phyloP scores from a whole-genome alignment of 129 eudicot species.

The Artemisia argyi region DNA sequence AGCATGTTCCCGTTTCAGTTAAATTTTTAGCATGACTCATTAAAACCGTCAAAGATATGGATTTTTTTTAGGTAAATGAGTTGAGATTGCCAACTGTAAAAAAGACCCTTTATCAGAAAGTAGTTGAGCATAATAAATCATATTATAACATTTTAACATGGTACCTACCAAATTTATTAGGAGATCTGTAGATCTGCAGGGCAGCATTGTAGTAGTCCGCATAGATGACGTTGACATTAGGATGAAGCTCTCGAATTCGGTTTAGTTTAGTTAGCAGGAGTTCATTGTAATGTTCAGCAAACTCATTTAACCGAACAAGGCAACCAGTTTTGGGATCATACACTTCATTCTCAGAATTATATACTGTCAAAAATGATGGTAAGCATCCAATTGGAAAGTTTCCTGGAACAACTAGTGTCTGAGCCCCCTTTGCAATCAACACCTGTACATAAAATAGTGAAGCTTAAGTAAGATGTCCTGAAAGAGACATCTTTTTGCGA shows the following conservation, averaged over 20 bases:
- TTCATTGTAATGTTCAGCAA: constrained; percentile 19
- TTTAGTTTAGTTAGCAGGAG: constrained; percentile 21
- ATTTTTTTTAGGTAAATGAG: too few relatives aligned
- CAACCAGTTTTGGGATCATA: constrained; percentile 23
- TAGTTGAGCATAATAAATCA: not conserved
- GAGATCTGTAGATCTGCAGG: constrained; percentile 11
- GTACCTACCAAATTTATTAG: constrained; percentile 6
- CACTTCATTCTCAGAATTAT: not conserved
- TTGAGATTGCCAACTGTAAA: too few relatives aligned
- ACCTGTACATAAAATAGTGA: constrained; percentile 28
- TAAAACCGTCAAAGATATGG: too few relatives aligned
- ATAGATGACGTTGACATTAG: constrained; percentile 20
- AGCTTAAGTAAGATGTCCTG: too few relatives aligned
- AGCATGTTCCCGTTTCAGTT: too few relatives aligned
- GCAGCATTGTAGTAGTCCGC: constrained; percentile 43
- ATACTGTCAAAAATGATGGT: constrained; percentile 2
- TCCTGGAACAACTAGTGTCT: constrained; percentile 29
- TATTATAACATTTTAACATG: not conserved
- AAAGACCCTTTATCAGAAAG: too few relatives aligned
- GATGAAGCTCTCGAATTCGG: constrained; percentile 9
- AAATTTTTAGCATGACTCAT: too few relatives aligned
- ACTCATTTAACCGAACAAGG: constrained; percentile 15
- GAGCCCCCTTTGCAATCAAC: constrained; percentile 31
- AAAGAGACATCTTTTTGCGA: too few relatives aligned
- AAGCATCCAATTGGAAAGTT: constrained; percentile 32